phyloP scores from a whole-genome alignment of 129 eudicot species.

The Flaveria ramosissima region DNA sequence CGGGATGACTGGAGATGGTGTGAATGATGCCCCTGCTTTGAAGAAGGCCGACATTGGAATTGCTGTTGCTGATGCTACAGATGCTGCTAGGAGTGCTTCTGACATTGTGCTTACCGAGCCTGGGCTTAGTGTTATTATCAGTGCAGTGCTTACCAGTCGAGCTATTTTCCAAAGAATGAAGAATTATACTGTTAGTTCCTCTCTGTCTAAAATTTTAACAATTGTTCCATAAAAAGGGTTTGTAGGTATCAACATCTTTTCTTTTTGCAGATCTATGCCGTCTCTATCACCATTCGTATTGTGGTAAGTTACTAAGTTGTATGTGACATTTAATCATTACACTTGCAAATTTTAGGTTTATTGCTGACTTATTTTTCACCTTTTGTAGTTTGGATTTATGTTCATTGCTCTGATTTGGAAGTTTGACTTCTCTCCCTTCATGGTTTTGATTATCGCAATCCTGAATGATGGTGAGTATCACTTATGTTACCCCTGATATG shows the following conservation, averaged over 20 bases:
- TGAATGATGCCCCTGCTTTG: slow-evolving; percentile 88
- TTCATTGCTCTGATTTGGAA: slow-evolving; percentile 91
- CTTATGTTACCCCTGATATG: background rate
- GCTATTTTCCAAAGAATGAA: slow-evolving; percentile 95
- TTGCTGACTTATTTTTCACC: background rate
- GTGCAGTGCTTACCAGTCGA: slow-evolving; percentile 87
- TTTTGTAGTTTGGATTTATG: slow-evolving; percentile 90
- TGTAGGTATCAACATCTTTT: slow-evolving; percentile 5
- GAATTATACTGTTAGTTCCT: slow-evolving; percentile 65
- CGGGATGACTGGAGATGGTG: slow-evolving; percentile 98
- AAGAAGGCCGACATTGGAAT: slow-evolving; percentile 89
- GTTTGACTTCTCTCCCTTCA: slow-evolving; percentile 94
- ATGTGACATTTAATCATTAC: slow-evolving; percentile 8
- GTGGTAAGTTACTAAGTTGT: slow-evolving; percentile 66
- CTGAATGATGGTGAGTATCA: slow-evolving; percentile 75
- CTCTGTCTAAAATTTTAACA: background rate
- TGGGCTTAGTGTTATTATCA: slow-evolving; percentile 84
- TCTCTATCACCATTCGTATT: slow-evolving; percentile 96
- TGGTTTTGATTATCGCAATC: slow-evolving; percentile 98
- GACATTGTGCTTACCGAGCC: slow-evolving; percentile 89
- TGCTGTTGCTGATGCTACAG: slow-evolving; percentile 92
- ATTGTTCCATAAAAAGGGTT: background rate
- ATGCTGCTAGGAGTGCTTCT: slow-evolving; percentile 94
- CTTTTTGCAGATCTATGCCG: slow-evolving; percentile 82
- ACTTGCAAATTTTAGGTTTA: background rate